Evolutionary conservation across 2,329 filamentous ascomycete species (phyloP), one percentile per base, ranked within the genome.

Genomic region (Plenodomus biglobosus): DNA sequence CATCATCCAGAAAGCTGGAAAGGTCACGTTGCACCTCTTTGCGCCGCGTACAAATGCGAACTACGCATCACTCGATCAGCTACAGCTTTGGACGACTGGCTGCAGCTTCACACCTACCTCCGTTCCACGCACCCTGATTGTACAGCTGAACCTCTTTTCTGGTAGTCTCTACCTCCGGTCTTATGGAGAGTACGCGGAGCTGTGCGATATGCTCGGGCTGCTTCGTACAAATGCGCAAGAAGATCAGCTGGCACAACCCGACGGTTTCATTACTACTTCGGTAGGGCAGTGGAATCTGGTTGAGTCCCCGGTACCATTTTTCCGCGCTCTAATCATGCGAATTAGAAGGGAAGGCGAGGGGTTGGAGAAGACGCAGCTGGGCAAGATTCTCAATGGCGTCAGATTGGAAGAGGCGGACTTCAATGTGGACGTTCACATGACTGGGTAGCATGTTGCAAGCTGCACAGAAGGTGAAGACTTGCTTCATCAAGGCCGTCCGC

Each of bases 81-180:
- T 85, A 0, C 48, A 66, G 1, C 68, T 83, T 1, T 80, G 74
- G 56, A 73, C 66, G 1, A 46, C 77, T 1, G 73, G 63, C 0
- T 48, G 52, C 2, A 6, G 1, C 0, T 52, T 58, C 17, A 50
- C 39, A 0, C 20, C 49, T 1, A 11, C 5, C 1, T 27, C 21
- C 7, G 46, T 65, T 3, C 60, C 55, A 11, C 63, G 57, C 8
- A 61, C 46, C 0, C 59, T 80, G 0, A 64, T 71, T 0, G 68
- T 74, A 0, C 74, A 82, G 46, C 74, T 90, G 0, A 85, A 86
- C 37, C 68, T 90, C 0, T 89, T 90, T 45, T 75, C 87, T 0
- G 87, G 86, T 0, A 84, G 87, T 45, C 73, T 89, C 0, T 90
- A 89, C 55, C 72, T 89, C 8, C 65, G 62, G 0, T 77, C 74